These are phyloP conservation scores for Zygotorulaspora danielsina DNA, from an alignment of 805 yeast genomes.

Conservation along the genomic window DNA sequence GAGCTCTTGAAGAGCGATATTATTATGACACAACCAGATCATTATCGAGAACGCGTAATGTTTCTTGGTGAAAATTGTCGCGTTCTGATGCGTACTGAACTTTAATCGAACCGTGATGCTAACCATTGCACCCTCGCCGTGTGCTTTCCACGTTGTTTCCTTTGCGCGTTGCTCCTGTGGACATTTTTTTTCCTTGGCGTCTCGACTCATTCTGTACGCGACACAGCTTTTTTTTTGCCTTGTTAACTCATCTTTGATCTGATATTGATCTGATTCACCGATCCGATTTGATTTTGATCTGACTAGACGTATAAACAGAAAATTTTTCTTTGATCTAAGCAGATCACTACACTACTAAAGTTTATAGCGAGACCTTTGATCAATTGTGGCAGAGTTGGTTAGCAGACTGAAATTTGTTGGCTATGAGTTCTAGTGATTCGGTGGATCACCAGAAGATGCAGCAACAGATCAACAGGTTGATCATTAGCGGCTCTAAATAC, in stretches of 20 bases:
- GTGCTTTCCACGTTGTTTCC: too few species aligned
- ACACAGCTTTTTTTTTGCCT: not conserved
- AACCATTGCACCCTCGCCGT: too few species aligned
- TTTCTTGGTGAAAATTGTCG: too few species aligned
- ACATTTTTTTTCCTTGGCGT: slow-evolving; percentile 2
- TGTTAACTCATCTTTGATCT: slow-evolving; percentile 3
- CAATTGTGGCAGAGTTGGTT: not conserved
- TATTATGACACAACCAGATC: too few species aligned
- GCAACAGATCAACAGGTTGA: slow-evolving; percentile 33
- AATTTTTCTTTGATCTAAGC: not conserved
- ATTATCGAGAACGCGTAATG: too few species aligned
- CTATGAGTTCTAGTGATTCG: not conserved
- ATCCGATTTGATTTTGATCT: not conserved
- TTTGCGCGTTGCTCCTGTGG: too few species aligned
- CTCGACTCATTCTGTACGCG: not conserved
- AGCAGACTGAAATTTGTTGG: not conserved
- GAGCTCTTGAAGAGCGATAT: too few species aligned
- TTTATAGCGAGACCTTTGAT: not conserved
- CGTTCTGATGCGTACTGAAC: too few species aligned
- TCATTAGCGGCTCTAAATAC: slow-evolving; percentile 59
- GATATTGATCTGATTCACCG: not conserved
- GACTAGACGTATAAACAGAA: not conserved
- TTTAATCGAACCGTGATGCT: too few species aligned
- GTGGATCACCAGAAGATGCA: not conserved
- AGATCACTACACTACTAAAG: not conserved